A percentile compares a stretch with the other conserved stretches of the same genome.
Evolutionary conservation across 106 monocot genomes (phyloP).

Genomic region (Acorus calamus): DNA sequence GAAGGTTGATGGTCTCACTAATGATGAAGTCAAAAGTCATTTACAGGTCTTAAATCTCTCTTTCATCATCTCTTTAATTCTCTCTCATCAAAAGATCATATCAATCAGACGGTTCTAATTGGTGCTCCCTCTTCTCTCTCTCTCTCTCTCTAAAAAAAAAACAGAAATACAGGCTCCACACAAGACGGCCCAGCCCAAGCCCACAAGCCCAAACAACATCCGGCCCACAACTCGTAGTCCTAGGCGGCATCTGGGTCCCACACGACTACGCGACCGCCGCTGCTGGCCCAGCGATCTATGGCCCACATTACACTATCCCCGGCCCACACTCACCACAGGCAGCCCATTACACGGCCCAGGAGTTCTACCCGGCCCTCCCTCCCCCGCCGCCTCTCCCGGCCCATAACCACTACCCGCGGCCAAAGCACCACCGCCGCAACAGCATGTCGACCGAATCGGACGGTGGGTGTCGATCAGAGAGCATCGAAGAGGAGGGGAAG

Average conservation of each 20-base stretch:
- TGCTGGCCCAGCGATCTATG: conserved; percentile 27
- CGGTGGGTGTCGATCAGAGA: conserved; percentile 40
- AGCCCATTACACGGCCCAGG: conserved; percentile 45
- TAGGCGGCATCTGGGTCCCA: conserved; percentile 92
- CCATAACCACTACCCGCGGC: conserved; percentile 2
- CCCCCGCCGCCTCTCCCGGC: conserved; percentile 14
- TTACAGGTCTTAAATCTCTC: conserved; percentile 42
- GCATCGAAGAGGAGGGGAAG: conserved; percentile 52
- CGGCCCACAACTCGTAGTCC: conserved; percentile 67
- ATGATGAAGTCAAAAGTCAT: conserved; percentile 99
- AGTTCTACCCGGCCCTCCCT: conserved; percentile 34
- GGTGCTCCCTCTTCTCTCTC: neutral
- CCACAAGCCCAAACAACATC: conserved; percentile 18
- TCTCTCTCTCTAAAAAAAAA: neutral
- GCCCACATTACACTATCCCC: conserved; percentile 14
- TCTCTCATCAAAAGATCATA: no score
- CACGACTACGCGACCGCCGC: conserved; percentile 54
- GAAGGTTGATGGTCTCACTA: conserved; percentile 95
- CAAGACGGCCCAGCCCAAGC: conserved; percentile 56
- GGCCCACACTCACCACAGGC: conserved; percentile 8
- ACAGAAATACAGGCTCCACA: conserved; percentile 92
- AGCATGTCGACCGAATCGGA: conserved; percentile 29
- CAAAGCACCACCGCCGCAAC: conserved; percentile 8
- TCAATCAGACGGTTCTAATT: no score
- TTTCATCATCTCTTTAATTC: conserved; percentile 18